Percentiles rank a stretch among this genome's conserved stretches.
These are phyloP conservation scores for Penicillium thymicola DNA, from an alignment of 2,329 filamentous ascomycete genomes.

Conservation along the genomic window DNA sequence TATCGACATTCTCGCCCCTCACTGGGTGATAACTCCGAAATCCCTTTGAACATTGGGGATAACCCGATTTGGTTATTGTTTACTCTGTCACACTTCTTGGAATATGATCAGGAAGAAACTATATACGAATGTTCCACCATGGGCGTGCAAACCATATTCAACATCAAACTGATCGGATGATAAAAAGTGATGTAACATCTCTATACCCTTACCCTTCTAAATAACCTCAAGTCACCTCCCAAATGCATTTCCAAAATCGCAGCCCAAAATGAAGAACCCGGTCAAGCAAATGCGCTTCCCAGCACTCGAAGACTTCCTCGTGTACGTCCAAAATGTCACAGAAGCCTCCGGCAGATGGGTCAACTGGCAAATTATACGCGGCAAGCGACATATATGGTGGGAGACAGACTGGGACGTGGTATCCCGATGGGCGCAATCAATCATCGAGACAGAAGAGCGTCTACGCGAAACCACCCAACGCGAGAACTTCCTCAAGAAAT, in stretches of 20 bases:
- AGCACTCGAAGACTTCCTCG: neutral
- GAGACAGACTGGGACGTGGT: slow-evolving; percentile 1
- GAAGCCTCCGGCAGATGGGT: neutral
- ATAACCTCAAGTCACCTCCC: neutral
- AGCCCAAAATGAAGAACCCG: neutral
- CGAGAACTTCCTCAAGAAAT: slow-evolving; percentile 1
- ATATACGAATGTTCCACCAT: neutral
- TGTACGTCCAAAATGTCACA: neutral
- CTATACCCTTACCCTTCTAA: neutral
- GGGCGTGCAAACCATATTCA: neutral
- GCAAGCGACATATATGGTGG: slow-evolving; percentile 5
- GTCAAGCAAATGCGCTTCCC: neutral
- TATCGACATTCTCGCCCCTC: neutral
- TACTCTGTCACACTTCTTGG: neutral
- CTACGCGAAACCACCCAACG: slow-evolving; percentile 4
- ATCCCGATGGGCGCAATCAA: slow-evolving; percentile 5
- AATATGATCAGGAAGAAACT: neutral
- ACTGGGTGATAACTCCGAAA: neutral
- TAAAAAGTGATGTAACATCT: slow-evolving; percentile 8
- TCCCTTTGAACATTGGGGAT: neutral
- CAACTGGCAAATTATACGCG: slow-evolving; percentile 1
- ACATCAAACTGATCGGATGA: neutral
- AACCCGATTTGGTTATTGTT: neutral
- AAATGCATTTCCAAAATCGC: neutral
- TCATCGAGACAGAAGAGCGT: slow-evolving; percentile 4